Evolutionary conservation across 306 rosid genomes (phyloP).

Genomic region (Prunus mira): DNA sequence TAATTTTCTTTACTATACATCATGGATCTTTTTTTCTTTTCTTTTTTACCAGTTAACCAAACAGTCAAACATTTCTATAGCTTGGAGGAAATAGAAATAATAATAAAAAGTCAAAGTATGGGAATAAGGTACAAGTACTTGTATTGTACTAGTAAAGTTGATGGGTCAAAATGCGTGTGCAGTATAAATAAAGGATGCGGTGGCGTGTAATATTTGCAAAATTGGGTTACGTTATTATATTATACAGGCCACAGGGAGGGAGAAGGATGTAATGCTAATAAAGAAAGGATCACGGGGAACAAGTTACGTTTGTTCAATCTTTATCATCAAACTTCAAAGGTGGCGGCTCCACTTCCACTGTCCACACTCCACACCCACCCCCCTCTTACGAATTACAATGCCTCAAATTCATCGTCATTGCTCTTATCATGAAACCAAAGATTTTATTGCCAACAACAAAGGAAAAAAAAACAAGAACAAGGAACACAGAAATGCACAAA

Average conservation of each 20-base stretch:
- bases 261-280: no score
- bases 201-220: neutral
- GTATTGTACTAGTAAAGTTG: neutral
- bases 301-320: neutral
- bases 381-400: no score
- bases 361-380: slow-evolving; percentile 5
- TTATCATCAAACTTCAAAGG: neutral
- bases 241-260: neutral
- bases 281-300: neutral
- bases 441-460: neutral
- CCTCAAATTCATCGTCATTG: no score
- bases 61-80: neutral
- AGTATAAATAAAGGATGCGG: neutral
- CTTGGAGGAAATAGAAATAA: no score
- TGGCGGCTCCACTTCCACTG: slow-evolving; percentile 8
- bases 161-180: neutral
- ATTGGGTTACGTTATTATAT: neutral
- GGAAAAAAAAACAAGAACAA: neutral
- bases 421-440: neutral
- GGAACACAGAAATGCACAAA: neutral
- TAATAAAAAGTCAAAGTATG: neutral
- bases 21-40: no score
- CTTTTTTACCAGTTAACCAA: neutral
- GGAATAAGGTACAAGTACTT: neutral
- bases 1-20: neutral